Evolutionary conservation across 2,329 filamentous ascomycete species (phyloP).

Genomic region (Sclerotinia borealis): DNA sequence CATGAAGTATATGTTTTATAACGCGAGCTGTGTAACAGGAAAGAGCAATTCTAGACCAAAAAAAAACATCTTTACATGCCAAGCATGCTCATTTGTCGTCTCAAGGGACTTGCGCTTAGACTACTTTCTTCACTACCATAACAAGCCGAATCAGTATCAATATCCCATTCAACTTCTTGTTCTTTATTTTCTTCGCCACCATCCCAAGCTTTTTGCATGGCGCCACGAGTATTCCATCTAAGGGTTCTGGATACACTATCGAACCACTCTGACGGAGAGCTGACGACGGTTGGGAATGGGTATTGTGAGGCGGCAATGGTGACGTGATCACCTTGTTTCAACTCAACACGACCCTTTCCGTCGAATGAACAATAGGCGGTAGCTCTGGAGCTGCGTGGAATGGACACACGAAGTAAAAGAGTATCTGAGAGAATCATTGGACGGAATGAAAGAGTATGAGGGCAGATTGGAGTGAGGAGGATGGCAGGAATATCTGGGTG

Average conservation of each 20-base stretch:
- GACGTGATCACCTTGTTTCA: slow-evolving; percentile 89
- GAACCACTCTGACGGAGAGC: slow-evolving; percentile 90
- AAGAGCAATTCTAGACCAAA: neutral
- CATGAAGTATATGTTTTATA: neutral
- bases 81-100: slow-evolving; percentile 68
- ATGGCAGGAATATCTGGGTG: slow-evolving; percentile 97
- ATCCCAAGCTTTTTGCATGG: slow-evolving; percentile 81
- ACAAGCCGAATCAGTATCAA: slow-evolving; percentile 77
- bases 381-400: slow-evolving; percentile 78
- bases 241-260: slow-evolving; percentile 88
- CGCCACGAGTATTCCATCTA: slow-evolving; percentile 90
- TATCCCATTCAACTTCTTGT: slow-evolving; percentile 73
- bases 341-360: slow-evolving; percentile 90
- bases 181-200: slow-evolving; percentile 38
- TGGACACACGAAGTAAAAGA: slow-evolving; percentile 81
- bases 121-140: slow-evolving; percentile 70
- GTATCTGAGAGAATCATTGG: slow-evolving; percentile 97
- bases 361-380: slow-evolving; percentile 97
- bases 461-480: slow-evolving; percentile 93
- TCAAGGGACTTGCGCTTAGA: slow-evolving; percentile 59
- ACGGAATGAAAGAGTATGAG: slow-evolving; percentile 92
- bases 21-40: neutral
- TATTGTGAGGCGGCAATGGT: slow-evolving; percentile 95
- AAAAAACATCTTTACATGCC: slow-evolving; percentile 42
- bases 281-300: slow-evolving; percentile 92